These are phyloP conservation scores for Tetradesmus lagerheimii DNA, from an alignment of 139 green algal genomes.

Conservation along the genomic window DNA sequence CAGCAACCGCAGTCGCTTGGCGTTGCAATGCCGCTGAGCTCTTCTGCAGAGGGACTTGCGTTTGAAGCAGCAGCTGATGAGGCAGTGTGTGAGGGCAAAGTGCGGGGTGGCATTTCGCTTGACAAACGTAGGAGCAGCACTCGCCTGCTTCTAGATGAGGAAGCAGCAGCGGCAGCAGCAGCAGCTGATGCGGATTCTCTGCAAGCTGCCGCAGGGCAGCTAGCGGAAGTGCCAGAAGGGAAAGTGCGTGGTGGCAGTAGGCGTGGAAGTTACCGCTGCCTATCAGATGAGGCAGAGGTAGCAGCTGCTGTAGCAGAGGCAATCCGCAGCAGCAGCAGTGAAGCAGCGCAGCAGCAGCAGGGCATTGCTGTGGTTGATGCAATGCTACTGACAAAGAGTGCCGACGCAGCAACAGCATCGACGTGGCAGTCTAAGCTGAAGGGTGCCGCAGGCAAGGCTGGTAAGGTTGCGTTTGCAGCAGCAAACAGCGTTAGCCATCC, in stretches of 20 bases:
- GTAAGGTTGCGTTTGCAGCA: neutral
- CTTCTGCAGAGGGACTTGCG: neutral
- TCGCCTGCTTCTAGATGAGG: neutral
- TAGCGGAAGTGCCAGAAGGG: neutral
- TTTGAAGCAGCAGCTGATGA: neutral
- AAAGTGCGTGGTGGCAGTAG: neutral
- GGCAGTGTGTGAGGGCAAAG: neutral
- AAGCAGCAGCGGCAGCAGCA: conserved; percentile 6
- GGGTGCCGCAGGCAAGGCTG: neutral
- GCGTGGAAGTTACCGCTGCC: neutral
- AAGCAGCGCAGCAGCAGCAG: neutral
- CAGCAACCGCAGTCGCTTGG: neutral
- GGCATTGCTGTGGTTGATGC: neutral
- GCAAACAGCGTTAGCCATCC: no score
- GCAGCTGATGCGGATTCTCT: neutral
- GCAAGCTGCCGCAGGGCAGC: neutral
- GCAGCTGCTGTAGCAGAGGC: no score
- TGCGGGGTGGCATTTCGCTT: neutral
- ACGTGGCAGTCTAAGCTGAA: neutral
- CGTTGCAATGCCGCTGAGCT: conserved; percentile 22
- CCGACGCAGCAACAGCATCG: neutral
- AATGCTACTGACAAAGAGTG: neutral
- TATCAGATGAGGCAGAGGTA: neutral
- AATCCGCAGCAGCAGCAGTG: neutral
- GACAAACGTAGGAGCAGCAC: conserved; percentile 1